Conservation (phyloP, 305 asterid genomes). For the Lippia alba region DNA sequence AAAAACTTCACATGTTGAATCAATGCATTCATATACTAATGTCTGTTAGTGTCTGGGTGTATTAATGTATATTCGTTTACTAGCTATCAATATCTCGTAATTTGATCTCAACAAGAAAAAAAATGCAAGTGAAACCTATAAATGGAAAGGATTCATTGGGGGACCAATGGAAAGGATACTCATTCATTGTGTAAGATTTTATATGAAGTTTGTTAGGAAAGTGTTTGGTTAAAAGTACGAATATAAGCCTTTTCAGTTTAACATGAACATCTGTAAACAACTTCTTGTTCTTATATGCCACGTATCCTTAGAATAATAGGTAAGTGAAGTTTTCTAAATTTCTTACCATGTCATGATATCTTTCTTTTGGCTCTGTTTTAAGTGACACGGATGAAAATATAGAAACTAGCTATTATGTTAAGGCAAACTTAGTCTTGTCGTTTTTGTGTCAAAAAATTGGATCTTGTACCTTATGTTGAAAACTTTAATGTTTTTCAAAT, state of each 20-base stretch:
- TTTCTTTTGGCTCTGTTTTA: background rate
- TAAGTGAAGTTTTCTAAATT: background rate
- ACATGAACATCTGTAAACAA: background rate
- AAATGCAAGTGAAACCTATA: background rate
- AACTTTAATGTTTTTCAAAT: background rate
- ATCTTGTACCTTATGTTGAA: background rate
- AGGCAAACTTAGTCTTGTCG: background rate
- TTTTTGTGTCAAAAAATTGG: background rate
- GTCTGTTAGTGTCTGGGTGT: background rate
- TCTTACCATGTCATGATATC: background rate
- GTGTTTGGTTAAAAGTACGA: background rate
- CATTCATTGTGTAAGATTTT: background rate
- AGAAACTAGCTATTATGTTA: background rate
- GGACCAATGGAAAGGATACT: background rate
- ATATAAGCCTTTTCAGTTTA: background rate
- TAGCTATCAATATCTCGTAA: background rate
- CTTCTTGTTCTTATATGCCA: background rate
- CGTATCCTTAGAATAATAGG: background rate
- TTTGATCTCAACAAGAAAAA: background rate
- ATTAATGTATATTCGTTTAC: background rate
- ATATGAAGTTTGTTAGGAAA: background rate
- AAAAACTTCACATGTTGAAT: background rate
- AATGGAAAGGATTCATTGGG: no score
- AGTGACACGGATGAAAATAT: background rate
- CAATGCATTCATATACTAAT: background rate